Evolutionary conservation across 2,329 filamentous ascomycete species (phyloP).

Genomic region (Parafenestella ontariensis): DNA sequence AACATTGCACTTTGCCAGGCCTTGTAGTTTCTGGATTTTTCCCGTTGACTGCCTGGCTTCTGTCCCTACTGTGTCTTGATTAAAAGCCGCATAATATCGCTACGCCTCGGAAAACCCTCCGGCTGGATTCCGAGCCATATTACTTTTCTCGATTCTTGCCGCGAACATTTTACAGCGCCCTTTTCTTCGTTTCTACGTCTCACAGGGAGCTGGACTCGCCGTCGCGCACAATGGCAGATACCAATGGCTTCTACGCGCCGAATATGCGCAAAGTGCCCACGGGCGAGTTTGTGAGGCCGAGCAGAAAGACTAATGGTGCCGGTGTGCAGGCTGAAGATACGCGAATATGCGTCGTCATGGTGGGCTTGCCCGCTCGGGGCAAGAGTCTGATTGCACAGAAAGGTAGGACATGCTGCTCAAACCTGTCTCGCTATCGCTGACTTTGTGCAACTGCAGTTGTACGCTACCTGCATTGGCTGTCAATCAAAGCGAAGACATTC

Average conservation of each 20-base stretch:
- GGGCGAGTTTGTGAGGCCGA: slow-evolving; percentile 54
- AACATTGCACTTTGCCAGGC: slow-evolving; percentile 13
- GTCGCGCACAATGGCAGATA: slow-evolving; percentile 35
- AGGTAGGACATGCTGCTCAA: slow-evolving; percentile 63
- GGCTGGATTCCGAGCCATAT: slow-evolving; percentile 37
- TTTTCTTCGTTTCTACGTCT: slow-evolving; percentile 22
- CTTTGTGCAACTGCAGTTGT: slow-evolving; percentile 42
- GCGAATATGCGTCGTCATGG: slow-evolving; percentile 98
- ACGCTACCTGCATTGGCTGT: slow-evolving; percentile 95
- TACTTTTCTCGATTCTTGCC: slow-evolving; percentile 24
- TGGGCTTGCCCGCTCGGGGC: slow-evolving; percentile 90
- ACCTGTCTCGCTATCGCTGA: slow-evolving; percentile 13
- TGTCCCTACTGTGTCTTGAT: slow-evolving; percentile 14
- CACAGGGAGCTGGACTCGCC: slow-evolving; percentile 37
- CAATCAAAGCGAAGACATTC: slow-evolving; percentile 91
- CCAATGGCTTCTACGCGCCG: slow-evolving; percentile 48
- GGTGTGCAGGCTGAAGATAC: slow-evolving; percentile 92
- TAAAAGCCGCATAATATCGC: slow-evolving; percentile 25
- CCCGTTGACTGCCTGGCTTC: slow-evolving; percentile 27
- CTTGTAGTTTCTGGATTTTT: slow-evolving; percentile 10
- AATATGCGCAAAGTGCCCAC: slow-evolving; percentile 50
- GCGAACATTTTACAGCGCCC: slow-evolving; percentile 16
- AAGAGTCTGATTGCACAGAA: slow-evolving; percentile 99
- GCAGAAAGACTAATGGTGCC: slow-evolving; percentile 63
- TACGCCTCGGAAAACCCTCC: slow-evolving; percentile 40